Evolutionary conservation across 2,329 filamentous ascomycete species (phyloP), one percentile per base, ranked within the genome.

Genomic region (Aureobasidium sp.): DNA sequence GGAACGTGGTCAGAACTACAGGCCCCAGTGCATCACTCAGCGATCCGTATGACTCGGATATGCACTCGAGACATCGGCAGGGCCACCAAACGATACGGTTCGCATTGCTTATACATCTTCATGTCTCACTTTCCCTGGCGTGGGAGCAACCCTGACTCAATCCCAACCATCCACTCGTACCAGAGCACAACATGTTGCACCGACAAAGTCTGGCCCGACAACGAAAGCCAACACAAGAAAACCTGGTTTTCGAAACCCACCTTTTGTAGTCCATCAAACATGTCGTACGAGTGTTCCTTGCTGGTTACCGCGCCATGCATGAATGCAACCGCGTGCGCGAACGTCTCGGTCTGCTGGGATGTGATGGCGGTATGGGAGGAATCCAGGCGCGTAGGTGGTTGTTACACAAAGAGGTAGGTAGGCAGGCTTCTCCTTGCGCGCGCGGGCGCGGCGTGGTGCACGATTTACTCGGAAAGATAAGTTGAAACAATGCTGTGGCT

Each of bases 401-500:
- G 53, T 45, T 20, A 41, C 53, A 57, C 53, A 25, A 55, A 42
- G 22, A 47, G 44, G 15, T 17, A 47, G 44, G 15, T 17, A 42
- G 51, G 39, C 29, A 25, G 53, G 27, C 20, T 57, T 31, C 41
- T 48, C 53, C 53, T 57, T 44, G 34, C 52, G 52, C 52, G 52
- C 49, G 49, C 31, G 25, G 20, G 6, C 37, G n/a, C 12, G 53
- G 53, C 41, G 41, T 57, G 41, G 41, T 36, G 53, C 39, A 41
- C 53, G 53, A 39, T 36, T 25, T 2, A 37, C 15, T n/a, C 7
- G 53, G 27, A 22, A 11, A 11, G 31, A 34, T 34, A 22, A 36
- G 39, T 45, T 57, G 53, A 57, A 57, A 57, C 53, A 25, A 57
- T 36, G 41, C 45, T 45, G 53, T 57, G 39, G 22, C 29, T 45